phyloP scores from a whole-genome alignment of 2,329 filamentous ascomycete genomes.

The Teratosphaeria viscida region DNA sequence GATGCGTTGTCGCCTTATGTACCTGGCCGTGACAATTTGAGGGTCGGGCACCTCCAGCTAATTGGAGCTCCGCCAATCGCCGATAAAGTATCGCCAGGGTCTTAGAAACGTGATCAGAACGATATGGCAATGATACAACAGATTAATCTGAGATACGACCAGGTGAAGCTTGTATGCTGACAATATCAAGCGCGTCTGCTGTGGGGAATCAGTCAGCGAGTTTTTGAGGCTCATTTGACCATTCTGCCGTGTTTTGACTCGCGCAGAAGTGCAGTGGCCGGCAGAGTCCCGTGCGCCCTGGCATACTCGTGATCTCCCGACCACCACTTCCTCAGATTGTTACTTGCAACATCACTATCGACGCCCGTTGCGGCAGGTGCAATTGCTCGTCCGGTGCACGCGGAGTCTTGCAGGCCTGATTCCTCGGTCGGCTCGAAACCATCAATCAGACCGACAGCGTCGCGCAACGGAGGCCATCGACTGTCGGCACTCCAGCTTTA shows the following conservation, averaged over 20 bases:
- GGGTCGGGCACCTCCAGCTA: neutral
- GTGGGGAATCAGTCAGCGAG: neutral
- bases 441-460: neutral
- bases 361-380: neutral
- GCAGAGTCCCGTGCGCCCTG: neutral
- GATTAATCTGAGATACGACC: neutral
- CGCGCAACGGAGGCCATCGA: neutral
- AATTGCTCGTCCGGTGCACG: neutral
- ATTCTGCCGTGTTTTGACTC: too few species aligned
- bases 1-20: neutral
- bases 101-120: neutral
- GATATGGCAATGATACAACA: neutral
- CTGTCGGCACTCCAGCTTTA: neutral
- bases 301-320: neutral
- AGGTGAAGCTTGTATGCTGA: neutral
- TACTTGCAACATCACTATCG: neutral
- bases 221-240: neutral
- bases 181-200: neutral
- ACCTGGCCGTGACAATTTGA: neutral
- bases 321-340: neutral
- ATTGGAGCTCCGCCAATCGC: neutral
- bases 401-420: neutral
- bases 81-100: neutral
- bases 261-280: neutral
- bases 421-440: neutral